phyloP scores from a whole-genome alignment of 2,329 filamentous ascomycete species.

The Colletotrichum ledebouriae region DNA sequence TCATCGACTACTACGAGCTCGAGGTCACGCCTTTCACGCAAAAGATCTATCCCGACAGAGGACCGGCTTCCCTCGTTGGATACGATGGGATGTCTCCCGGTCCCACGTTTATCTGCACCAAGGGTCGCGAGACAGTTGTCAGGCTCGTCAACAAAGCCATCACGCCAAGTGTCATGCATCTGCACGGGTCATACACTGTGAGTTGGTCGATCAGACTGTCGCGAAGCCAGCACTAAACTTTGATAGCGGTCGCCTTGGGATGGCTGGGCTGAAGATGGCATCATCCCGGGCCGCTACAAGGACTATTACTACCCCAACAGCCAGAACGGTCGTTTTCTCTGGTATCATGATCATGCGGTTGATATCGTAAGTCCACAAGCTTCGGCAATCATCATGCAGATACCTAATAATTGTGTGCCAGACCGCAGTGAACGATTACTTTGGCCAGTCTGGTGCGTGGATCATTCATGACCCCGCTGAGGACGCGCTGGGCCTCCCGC shows the following conservation, averaged over 20 bases:
- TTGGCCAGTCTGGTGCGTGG: constrained; percentile 69
- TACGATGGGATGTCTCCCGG: constrained; percentile 69
- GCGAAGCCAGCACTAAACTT: background rate
- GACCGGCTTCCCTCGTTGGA: constrained; percentile 53
- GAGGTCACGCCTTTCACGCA: background rate
- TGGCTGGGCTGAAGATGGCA: constrained; percentile 67
- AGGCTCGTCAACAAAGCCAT: constrained; percentile 65
- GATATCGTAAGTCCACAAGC: constrained; percentile 46
- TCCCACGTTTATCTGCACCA: constrained; percentile 63
- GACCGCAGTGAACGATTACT: constrained; percentile 68
- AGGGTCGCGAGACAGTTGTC: constrained; percentile 65
- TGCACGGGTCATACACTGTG: constrained; percentile 65
- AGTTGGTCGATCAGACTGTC: background rate
- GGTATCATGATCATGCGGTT: constrained; percentile 67
- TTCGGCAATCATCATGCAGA: no score
- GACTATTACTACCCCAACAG: constrained; percentile 74
- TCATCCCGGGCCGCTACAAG: constrained; percentile 66
- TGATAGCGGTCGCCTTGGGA: constrained; percentile 46
- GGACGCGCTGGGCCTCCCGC: constrained; percentile 62
- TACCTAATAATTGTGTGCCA: background rate
- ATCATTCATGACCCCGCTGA: constrained; percentile 65
- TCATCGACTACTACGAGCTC: background rate
- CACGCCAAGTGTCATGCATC: constrained; percentile 61
- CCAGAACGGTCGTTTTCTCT: constrained; percentile 65
- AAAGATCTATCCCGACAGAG: constrained; percentile 54